These are phyloP conservation scores for Alternaria sp. DNA, from an alignment of 2,329 filamentous ascomycete genomes.

Conservation along the genomic window DNA sequence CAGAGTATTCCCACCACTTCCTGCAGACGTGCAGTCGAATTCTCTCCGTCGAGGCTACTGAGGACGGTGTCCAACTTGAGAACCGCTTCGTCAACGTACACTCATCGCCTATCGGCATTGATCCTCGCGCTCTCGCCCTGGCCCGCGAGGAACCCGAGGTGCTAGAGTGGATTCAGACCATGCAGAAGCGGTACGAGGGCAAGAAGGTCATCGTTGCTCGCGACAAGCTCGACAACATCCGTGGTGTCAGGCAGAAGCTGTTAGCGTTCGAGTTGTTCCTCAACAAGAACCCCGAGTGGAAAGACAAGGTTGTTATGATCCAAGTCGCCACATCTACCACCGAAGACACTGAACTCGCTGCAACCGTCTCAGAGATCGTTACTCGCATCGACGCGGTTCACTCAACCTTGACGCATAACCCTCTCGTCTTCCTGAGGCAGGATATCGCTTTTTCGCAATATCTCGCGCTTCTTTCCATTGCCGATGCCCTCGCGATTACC, in stretches of 20 bases:
- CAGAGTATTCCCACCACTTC: slow-evolving; percentile 93
- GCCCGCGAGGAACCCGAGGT: slow-evolving; percentile 77
- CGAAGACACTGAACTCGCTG: slow-evolving; percentile 85
- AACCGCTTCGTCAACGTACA: slow-evolving; percentile 92
- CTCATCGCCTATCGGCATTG: slow-evolving; percentile 87
- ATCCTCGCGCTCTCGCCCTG: slow-evolving; percentile 75
- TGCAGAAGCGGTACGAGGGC: slow-evolving; percentile 82
- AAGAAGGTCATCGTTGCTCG: slow-evolving; percentile 92
- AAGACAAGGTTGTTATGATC: slow-evolving; percentile 84
- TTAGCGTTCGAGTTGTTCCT: slow-evolving; percentile 92
- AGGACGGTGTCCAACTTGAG: slow-evolving; percentile 86
- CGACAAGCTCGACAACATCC: slow-evolving; percentile 91
- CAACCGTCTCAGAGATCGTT: slow-evolving; percentile 90
- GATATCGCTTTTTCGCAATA: slow-evolving; percentile 94
- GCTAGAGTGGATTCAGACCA: slow-evolving; percentile 76
- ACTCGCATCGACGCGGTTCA: slow-evolving; percentile 91
- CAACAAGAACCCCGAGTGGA: slow-evolving; percentile 90
- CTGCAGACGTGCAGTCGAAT: slow-evolving; percentile 93
- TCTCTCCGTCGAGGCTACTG: slow-evolving; percentile 86
- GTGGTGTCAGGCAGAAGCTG: slow-evolving; percentile 91
- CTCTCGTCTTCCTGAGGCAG: slow-evolving; percentile 91
- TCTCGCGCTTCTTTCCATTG: slow-evolving; percentile 86
- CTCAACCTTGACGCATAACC: slow-evolving; percentile 89
- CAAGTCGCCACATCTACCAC: slow-evolving; percentile 92
- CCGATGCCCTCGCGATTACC: slow-evolving; percentile 92